Evolutionary conservation across 371 early-diverging fungal species (phyloP).

Genomic region (Rhizomucor pusillus): DNA sequence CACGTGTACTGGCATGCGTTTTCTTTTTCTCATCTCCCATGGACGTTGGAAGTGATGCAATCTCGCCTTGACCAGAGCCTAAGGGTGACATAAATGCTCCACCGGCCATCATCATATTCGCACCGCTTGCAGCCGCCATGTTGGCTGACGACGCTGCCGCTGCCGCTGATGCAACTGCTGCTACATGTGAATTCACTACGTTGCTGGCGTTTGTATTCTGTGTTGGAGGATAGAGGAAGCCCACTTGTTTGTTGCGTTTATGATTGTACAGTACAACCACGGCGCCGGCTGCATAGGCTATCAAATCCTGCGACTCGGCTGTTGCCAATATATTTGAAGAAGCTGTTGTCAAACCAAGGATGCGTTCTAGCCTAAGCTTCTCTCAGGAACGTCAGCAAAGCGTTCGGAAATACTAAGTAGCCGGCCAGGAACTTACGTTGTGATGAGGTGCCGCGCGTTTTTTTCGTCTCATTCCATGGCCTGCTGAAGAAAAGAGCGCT

Average conservation of each 20-base stretch:
- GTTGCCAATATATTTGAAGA: conserved; percentile 58
- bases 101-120: conserved; percentile 9
- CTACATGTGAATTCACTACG: conserved; percentile 10
- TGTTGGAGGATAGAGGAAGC: conserved; percentile 53
- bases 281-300: conserved; percentile 78
- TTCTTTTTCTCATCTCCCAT: conserved; percentile 30
- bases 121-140: background rate
- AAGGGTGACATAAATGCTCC: conserved; percentile 9
- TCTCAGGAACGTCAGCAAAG: background rate
- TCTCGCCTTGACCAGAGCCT: conserved; percentile 11
- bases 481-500: conserved; percentile 3
- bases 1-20: conserved; percentile 45
- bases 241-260: conserved; percentile 65
- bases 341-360: conserved; percentile 62
- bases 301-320: conserved; percentile 52
- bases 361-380: conserved; percentile 62
- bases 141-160: background rate
- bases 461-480: conserved; percentile 20
- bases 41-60: conserved; percentile 1
- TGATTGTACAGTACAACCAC: conserved; percentile 73
- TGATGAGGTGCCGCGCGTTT: conserved; percentile 20
- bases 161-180: conserved; percentile 15
- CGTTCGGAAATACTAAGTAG: background rate
- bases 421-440: conserved; percentile 14
- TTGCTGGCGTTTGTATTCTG: background rate